Conservation (phyloP, 371 early-diverging fungal species). For the Mucor racemosus region DNA sequence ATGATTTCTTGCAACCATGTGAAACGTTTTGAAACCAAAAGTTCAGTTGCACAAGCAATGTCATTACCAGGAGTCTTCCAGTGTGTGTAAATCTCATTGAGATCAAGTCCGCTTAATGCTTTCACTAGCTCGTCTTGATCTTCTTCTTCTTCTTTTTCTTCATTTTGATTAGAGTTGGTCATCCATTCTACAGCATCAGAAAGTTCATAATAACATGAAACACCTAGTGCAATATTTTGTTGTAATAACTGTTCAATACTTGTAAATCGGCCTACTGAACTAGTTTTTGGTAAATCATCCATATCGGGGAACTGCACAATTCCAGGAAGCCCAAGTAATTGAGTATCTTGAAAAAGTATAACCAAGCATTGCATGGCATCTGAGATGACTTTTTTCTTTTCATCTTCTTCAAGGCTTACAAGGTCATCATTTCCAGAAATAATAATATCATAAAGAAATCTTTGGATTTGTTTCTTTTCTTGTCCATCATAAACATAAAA, state of each 20-base stretch:
- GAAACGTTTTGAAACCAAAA: background rate
- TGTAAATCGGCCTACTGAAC: slow-evolving; percentile 25
- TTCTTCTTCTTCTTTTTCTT: background rate
- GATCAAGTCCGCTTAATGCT: slow-evolving; percentile 1
- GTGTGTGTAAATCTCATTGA: background rate
- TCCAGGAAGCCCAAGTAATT: slow-evolving; percentile 29
- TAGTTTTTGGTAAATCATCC: slow-evolving; percentile 8
- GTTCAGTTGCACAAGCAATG: background rate
- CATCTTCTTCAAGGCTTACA: background rate
- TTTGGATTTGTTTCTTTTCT: slow-evolving; percentile 26
- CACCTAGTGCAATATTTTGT: slow-evolving; percentile 43
- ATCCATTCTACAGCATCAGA: slow-evolving; percentile 35
- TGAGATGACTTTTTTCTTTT: slow-evolving; percentile 8
- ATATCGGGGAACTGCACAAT: slow-evolving; percentile 14
- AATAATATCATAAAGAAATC: slow-evolving; percentile 29
- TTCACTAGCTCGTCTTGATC: background rate
- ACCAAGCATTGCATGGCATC: slow-evolving; percentile 36
- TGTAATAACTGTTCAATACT: slow-evolving; percentile 34
- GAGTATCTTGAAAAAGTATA: slow-evolving; percentile 37
- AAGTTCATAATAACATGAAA: slow-evolving; percentile 39
- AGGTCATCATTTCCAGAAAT: slow-evolving; percentile 12
- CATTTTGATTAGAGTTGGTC: background rate
- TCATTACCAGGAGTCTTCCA: background rate
- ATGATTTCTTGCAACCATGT: slow-evolving; percentile 23
- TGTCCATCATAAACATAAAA: slow-evolving; percentile 31